Percentiles rank a stretch among this genome's conserved stretches.
phyloP scores from a whole-genome alignment of 129 eudicot genomes.

The Centrapalus pauciflorus region DNA sequence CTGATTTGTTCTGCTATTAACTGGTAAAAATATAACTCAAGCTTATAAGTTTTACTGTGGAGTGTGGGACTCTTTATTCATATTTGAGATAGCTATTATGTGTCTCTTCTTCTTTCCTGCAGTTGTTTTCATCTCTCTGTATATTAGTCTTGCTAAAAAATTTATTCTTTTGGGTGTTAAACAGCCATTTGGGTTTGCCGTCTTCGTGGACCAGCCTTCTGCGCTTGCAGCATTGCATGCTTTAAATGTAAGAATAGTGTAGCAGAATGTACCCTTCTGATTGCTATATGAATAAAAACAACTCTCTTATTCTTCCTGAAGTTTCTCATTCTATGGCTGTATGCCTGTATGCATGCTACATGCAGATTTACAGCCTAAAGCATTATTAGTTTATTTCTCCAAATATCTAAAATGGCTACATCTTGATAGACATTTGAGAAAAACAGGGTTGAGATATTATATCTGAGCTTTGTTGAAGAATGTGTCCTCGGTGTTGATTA shows the following conservation, averaged over 20 bases:
- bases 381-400: background rate
- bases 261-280: background rate
- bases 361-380: background rate
- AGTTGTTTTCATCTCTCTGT: background rate
- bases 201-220: conserved; percentile 83
- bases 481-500: background rate
- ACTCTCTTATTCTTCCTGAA: background rate
- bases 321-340: background rate
- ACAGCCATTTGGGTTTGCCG: conserved; percentile 98
- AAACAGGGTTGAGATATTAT: background rate
- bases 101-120: background rate
- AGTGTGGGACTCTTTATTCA: background rate
- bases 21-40: background rate
- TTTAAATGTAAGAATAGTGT: conserved; percentile 60
- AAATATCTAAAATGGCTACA: background rate
- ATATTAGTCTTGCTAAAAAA: conserved; percentile 14
- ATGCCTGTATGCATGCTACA: background rate
- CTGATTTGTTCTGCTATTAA: background rate
- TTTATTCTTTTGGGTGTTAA: conserved; percentile 13
- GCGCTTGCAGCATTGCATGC: conserved; percentile 84
- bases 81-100: background rate
- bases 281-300: background rate
- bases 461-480: background rate
- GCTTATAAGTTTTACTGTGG: background rate
- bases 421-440: background rate